A percentile compares a stretch with the other conserved stretches of the same genome.
phyloP scores from a whole-genome alignment of 1,139 yeast species.

The Groenewaldozyma sp. region DNA sequence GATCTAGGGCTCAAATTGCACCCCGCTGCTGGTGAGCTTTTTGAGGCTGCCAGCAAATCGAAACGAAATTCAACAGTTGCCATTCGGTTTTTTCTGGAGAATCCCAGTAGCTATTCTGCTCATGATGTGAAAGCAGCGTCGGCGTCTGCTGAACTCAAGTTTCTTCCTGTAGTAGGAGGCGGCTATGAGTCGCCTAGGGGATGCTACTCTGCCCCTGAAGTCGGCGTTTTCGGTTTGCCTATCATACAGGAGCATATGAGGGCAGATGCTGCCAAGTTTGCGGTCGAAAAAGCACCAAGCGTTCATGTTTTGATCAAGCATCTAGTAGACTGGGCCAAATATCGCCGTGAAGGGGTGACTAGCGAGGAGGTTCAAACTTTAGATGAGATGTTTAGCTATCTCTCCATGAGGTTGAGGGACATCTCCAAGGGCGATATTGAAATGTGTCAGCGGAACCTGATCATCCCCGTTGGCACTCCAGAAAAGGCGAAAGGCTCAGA shows the following conservation, averaged over 20 bases:
- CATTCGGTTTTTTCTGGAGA: constrained; percentile 23
- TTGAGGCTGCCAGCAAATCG: constrained; percentile 12
- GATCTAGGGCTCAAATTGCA: constrained; percentile 25
- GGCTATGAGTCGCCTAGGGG: constrained; percentile 19
- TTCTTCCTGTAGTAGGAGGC: constrained; percentile 21
- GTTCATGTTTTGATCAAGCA: constrained; percentile 16
- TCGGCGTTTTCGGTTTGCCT: constrained; percentile 26
- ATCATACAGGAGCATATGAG: constrained; percentile 21
- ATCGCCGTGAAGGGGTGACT: not conserved
- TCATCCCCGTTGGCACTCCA: constrained; percentile 24
- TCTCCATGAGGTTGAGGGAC: constrained; percentile 22
- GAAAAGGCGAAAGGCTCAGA: not conserved
- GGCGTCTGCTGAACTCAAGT: constrained; percentile 8
- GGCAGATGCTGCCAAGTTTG: constrained; percentile 26
- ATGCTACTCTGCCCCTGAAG: constrained; percentile 22
- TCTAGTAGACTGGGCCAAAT: constrained; percentile 11
- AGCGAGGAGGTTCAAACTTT: not conserved
- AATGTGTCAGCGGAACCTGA: constrained; percentile 13
- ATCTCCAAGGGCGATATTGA: constrained; percentile 17
- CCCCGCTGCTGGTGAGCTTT: constrained; percentile 23
- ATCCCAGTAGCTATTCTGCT: constrained; percentile 20
- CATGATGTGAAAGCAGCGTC: constrained; percentile 9
- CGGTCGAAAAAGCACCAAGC: constrained; percentile 26
- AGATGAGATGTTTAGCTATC: constrained; percentile 24
- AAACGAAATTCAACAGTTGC: constrained; percentile 20